These are phyloP conservation scores for Gyrodon lividus DNA, from an alignment of 768 basidiomycete genomes.

Conservation along the genomic window DNA sequence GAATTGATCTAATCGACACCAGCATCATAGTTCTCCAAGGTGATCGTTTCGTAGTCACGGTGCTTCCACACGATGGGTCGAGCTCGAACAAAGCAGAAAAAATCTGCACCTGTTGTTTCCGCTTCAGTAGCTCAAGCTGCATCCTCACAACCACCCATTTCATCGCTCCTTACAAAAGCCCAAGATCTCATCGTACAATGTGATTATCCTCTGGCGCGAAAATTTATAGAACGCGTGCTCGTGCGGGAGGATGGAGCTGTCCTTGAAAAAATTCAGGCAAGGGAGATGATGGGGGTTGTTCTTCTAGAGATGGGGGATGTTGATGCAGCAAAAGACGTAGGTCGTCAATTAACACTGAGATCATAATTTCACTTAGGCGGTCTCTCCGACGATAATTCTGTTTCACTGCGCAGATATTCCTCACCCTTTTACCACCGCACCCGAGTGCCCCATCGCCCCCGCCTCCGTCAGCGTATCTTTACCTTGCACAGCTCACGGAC, in stretches of 20 bases:
- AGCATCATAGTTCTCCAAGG: no score
- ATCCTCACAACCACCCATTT: constrained; percentile 41
- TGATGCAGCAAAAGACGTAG: constrained; percentile 67
- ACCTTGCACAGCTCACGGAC: constrained; percentile 83
- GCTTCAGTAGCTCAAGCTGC: constrained; percentile 5
- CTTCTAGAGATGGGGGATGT: constrained; percentile 79
- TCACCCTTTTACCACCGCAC: constrained; percentile 57
- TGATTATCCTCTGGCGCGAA: constrained; percentile 77
- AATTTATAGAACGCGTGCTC: constrained; percentile 68
- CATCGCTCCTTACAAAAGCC: constrained; percentile 69
- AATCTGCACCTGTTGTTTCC: constrained; percentile 18
- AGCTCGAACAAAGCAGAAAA: constrained; percentile 45
- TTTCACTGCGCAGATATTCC: constrained; percentile 52
- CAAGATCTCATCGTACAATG: constrained; percentile 81
- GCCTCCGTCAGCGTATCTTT: constrained; percentile 77
- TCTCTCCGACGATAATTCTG: not conserved
- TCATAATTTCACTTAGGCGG: not conserved
- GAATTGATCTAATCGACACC: constrained; percentile 9
- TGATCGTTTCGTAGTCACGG: no score
- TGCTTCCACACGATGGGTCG: constrained; percentile 51
- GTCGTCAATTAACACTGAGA: constrained; percentile 11
- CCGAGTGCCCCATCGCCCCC: constrained; percentile 58
- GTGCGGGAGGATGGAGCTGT: constrained; percentile 45
- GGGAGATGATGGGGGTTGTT: constrained; percentile 77
- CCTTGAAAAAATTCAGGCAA: constrained; percentile 61